Percentiles rank a stretch among this genome's conserved stretches.
Conservation (phyloP, 176 grass and related monocot species). For the Aegilops sharonensis region DNA sequence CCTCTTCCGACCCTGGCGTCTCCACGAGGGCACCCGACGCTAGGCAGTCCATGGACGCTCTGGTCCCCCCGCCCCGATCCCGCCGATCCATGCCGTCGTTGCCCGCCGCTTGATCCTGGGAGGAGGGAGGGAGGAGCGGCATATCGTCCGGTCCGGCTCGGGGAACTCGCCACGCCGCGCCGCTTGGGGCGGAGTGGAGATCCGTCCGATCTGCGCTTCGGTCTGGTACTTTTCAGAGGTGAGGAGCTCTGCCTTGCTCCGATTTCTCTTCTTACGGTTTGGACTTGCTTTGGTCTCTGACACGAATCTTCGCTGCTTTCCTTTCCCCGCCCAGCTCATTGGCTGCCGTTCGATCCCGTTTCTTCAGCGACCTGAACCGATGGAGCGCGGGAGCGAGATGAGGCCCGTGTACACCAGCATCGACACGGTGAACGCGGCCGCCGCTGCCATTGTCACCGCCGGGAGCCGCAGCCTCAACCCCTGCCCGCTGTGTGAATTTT, state of each 20-base stretch:
- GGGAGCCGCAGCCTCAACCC: constrained; percentile 42
- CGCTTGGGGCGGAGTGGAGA: neutral
- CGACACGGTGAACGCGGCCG: constrained; percentile 83
- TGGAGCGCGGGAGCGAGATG: constrained; percentile 52
- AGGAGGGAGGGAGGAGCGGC: neutral
- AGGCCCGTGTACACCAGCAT: constrained; percentile 61
- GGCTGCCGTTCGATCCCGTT: neutral
- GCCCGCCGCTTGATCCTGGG: neutral
- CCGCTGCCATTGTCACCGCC: constrained; percentile 61
- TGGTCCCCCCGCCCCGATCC: neutral
- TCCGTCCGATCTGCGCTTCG: neutral
- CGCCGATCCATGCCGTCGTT: neutral
- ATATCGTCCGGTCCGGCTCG: neutral
- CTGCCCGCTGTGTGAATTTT: neutral
- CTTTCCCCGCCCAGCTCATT: neutral
- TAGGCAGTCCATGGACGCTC: too few species aligned
- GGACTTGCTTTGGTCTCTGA: neutral
- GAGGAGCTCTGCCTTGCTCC: neutral
- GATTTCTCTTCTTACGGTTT: neutral
- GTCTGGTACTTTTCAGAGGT: neutral
- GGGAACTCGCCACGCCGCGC: neutral
- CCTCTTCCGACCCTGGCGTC: too few species aligned
- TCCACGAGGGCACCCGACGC: too few species aligned
- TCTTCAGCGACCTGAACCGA: neutral
- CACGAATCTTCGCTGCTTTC: neutral